phyloP scores from a whole-genome alignment of 2,329 filamentous ascomycete species.

The Plectosphaerella plurivora region DNA sequence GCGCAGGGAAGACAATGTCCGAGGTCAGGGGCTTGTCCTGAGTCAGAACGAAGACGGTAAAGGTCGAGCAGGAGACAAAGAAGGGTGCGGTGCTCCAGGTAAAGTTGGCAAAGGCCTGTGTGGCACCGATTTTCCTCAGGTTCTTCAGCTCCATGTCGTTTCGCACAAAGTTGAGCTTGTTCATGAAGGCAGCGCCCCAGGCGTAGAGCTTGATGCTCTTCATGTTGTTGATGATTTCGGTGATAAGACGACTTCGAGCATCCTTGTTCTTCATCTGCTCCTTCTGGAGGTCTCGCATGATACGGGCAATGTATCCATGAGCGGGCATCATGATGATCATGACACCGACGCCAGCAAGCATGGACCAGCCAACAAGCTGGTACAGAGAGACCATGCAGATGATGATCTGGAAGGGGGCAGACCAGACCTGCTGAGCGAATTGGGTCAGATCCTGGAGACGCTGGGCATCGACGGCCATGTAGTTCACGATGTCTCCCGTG shows the following conservation, averaged over 20 bases:
- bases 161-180: slow-evolving; percentile 90
- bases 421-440: slow-evolving; percentile 94
- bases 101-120: slow-evolving; percentile 92
- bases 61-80: slow-evolving; percentile 94
- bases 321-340: slow-evolving; percentile 98
- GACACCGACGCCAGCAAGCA: slow-evolving; percentile 89
- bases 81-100: slow-evolving; percentile 98
- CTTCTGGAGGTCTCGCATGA: slow-evolving; percentile 95
- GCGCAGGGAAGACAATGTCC: slow-evolving; percentile 90
- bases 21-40: slow-evolving; percentile 78
- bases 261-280: slow-evolving; percentile 99
- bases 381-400: slow-evolving; percentile 96
- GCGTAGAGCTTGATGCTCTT: slow-evolving; percentile 99
- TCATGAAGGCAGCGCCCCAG: slow-evolving; percentile 96
- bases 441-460: slow-evolving; percentile 91
- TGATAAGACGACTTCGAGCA: slow-evolving; percentile 84
- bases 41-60: slow-evolving; percentile 88
- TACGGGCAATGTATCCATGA: slow-evolving; percentile 83
- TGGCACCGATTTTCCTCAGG: slow-evolving; percentile 89
- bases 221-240: slow-evolving; percentile 98
- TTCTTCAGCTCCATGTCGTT: slow-evolving; percentile 96
- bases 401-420: slow-evolving; percentile 91
- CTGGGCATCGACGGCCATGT: slow-evolving; percentile 98
- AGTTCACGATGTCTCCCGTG: slow-evolving; percentile 97
- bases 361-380: slow-evolving; percentile 88